phyloP scores from a whole-genome alignment of 2,329 filamentous ascomycete species.

The Periconia macrospinosa region DNA sequence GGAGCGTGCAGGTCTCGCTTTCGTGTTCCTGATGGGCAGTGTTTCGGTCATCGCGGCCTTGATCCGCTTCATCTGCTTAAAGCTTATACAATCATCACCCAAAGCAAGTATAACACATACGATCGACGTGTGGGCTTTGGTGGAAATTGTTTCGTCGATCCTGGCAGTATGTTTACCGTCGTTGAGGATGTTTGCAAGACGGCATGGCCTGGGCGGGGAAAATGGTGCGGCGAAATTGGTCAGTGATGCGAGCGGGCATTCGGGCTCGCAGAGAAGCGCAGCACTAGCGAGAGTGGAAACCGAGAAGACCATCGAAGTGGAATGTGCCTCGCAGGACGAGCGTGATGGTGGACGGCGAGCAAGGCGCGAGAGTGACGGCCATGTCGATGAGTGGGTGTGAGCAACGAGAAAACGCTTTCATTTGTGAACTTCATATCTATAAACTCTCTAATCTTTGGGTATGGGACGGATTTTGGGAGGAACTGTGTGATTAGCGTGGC shows the following conservation, averaged over 20 bases:
- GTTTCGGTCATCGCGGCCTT: slow-evolving; percentile 29
- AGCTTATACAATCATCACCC: slow-evolving; percentile 24
- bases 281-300: neutral
- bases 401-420: no score
- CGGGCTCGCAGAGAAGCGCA: no score
- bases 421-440: no score
- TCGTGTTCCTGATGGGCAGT: slow-evolving; percentile 33
- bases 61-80: slow-evolving; percentile 28
- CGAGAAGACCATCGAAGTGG: neutral
- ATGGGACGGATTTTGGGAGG: no score
- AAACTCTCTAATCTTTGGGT: no score
- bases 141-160: slow-evolving; percentile 32
- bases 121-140: slow-evolving; percentile 37
- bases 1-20: slow-evolving; percentile 24
- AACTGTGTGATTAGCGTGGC: no score
- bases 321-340: neutral
- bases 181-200: slow-evolving; percentile 24
- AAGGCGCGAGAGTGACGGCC: no score
- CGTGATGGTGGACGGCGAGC: no score
- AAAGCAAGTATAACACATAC: slow-evolving; percentile 34
- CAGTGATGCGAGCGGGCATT: neutral
- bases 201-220: slow-evolving; percentile 4
- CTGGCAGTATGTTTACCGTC: slow-evolving; percentile 30
- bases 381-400: no score
- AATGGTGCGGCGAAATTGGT: slow-evolving; percentile 3